Evolutionary conservation across 2,329 filamentous ascomycete species (phyloP).

Genomic region (Drechslerella stenobrocha): DNA sequence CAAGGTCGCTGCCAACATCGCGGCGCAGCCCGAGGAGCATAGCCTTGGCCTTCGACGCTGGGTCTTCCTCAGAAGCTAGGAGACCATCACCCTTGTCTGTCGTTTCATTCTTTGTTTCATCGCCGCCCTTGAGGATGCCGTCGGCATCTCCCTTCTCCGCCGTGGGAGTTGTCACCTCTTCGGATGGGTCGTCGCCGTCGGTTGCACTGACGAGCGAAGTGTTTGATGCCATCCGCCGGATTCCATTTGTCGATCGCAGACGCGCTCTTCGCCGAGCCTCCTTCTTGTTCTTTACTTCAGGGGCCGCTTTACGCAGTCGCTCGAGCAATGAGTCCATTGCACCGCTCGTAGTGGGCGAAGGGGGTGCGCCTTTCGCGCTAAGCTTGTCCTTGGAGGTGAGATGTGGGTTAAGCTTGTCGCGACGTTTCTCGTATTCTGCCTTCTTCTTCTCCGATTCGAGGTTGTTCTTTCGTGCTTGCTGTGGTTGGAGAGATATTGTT

Average conservation of each 20-base stretch:
- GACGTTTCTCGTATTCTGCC: constrained; percentile 77
- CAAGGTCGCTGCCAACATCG: constrained; percentile 30
- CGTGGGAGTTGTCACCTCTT: constrained; percentile 27
- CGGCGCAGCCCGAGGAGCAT: constrained; percentile 40
- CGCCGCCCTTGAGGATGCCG: constrained; percentile 18
- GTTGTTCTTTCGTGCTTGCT: constrained; percentile 85
- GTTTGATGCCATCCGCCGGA: constrained; percentile 43
- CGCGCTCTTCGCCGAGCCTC: constrained; percentile 84
- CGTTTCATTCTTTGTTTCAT: constrained; percentile 21
- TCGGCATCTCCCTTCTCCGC: constrained; percentile 29
- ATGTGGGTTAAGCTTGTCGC: constrained; percentile 31
- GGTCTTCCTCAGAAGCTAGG: constrained; percentile 10
- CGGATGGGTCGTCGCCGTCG: constrained; percentile 36
- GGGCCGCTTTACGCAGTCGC: constrained; percentile 90
- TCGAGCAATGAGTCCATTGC: constrained; percentile 95
- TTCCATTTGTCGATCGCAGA: constrained; percentile 57
- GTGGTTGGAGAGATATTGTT: constrained; percentile 41
- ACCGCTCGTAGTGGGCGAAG: constrained; percentile 73
- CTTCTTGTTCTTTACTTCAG: constrained; percentile 83
- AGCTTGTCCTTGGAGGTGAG: constrained; percentile 30
- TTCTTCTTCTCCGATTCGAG: constrained; percentile 76
- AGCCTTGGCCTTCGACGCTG: constrained; percentile 33
- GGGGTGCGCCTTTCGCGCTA: constrained; percentile 57
- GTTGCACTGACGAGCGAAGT: constrained; percentile 45
- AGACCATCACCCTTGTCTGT: constrained; percentile 4